Evolutionary conservation across 83 land plant genomes (phyloP).

Genomic region (Thuja plicata): DNA sequence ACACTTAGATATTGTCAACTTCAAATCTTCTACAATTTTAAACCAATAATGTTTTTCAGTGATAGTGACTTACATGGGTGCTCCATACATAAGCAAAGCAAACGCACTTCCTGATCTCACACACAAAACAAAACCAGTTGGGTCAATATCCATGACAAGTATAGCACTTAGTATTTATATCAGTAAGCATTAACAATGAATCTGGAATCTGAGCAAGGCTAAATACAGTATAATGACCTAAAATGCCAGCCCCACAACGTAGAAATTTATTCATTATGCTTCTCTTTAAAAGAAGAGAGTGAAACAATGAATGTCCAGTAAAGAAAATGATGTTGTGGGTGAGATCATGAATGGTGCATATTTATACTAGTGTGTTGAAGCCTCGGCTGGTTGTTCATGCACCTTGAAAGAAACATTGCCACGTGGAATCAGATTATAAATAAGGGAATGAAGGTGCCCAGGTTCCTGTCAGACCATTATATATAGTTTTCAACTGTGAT

Average conservation of each 20-base stretch:
- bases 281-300: not conserved
- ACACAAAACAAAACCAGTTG: not conserved
- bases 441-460: not conserved
- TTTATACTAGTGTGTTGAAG: not conserved
- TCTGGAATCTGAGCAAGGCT: not conserved
- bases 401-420: not conserved
- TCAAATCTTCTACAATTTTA: too few species aligned
- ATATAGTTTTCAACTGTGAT: not conserved
- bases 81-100: slow-evolving; percentile 2
- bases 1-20: too few species aligned
- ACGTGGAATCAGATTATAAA: not conserved
- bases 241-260: slow-evolving; percentile 4
- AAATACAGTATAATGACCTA: not conserved
- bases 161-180: too few species aligned
- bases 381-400: not conserved
- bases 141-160: not conserved
- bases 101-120: slow-evolving; percentile 3
- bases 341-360: not conserved
- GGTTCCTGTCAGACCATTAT: not conserved
- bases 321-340: too few species aligned
- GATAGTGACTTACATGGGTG: not conserved
- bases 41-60: not conserved
- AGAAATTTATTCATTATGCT: not conserved
- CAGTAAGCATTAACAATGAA: not conserved
- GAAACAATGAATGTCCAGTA: not conserved